Evolutionary conservation across 139 green algal genomes (phyloP), one percentile per base, ranked within the genome.

Genomic region (Raphidocelis subcapitata): DNA sequence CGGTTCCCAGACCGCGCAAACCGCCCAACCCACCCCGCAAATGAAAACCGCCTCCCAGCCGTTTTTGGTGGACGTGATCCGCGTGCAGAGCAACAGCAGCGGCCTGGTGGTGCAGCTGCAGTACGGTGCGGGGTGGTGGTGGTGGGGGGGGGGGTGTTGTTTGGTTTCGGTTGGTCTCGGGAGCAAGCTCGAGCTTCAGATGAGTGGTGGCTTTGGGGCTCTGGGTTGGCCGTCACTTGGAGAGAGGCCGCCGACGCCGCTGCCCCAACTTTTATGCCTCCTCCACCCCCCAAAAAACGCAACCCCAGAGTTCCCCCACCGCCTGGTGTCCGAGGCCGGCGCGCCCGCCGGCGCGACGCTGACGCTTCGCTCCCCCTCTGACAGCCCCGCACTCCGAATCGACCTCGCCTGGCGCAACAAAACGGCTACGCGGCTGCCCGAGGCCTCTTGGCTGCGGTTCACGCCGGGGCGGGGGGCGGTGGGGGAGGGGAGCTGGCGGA

Each of bases 401-500:
- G 70, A 60, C 28, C 37, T 91, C 20, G 56, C 66, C 3, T 86
- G 77, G 82, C 74, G 87, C 65, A 72, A 89, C 81, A 92, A 92
- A 71, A 88, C 82, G 18, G 47, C 85, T 28, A 92, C 86, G 3
- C 72, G 86, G 20, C 80, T 92, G 67, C 86, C 86, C 21, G 86
- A 91, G 76, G 76, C 85, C 0, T 57, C 84, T 46, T 88, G 79
- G 79, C 31, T 84, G 62, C 44, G 70, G 47, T 85, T 85, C 32
- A 64, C 31, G 36, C 82, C 82, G 0, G 32, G 28, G 18, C 2
- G 8, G 12, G 62, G 32, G 0, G 68, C 79, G 31, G 82, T 87
- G n/a, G 74, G 81, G 37, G 3, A 65, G 10, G 21, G 24, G 24
- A 76, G 52, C 47, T 90, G 84, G 86, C 24, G 44, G 2, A 74